phyloP scores from a whole-genome alignment of 2,329 filamentous ascomycete genomes.

The Aquanectria penicillioides region DNA sequence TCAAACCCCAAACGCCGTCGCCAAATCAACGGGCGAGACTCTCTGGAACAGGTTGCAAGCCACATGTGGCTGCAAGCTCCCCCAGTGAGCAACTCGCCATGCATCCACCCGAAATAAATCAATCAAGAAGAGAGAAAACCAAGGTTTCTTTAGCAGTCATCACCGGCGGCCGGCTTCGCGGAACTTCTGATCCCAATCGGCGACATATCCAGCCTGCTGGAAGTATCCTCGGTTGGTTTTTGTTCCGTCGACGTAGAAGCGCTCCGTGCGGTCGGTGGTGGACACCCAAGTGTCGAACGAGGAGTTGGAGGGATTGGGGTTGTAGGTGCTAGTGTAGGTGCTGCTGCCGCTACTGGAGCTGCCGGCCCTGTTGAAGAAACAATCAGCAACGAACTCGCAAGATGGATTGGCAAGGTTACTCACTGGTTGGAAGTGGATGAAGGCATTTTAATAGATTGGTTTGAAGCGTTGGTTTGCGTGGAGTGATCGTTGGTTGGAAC shows the following conservation, averaged over 20 bases:
- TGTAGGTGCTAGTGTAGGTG: too few relatives aligned
- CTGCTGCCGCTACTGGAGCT: constrained; percentile 21
- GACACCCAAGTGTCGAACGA: constrained; percentile 23
- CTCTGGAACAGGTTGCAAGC: not conserved
- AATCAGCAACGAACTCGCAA: not conserved
- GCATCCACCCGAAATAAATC: not conserved
- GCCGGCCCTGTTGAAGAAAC: not conserved
- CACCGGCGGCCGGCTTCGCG: not conserved
- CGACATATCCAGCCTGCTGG: constrained; percentile 14
- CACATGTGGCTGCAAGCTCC: not conserved
- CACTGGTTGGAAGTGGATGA: not conserved
- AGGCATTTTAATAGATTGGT: not conserved
- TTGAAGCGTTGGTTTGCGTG: not conserved
- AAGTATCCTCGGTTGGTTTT: constrained; percentile 23
- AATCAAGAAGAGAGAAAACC: not conserved
- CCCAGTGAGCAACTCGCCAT: not conserved
- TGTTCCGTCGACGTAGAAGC: constrained; percentile 26
- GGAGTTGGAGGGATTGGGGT: constrained; percentile 1
- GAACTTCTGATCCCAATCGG: constrained; percentile 24
- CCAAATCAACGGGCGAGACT: too few relatives aligned
- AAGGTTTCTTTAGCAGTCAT: not conserved
- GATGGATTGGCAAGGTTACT: not conserved
- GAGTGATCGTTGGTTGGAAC: too few relatives aligned
- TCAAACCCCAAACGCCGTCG: not conserved
- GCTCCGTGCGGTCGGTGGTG: constrained; percentile 21